Base-by-base conservation (phyloP, 1,284 basidiomycete species). In the Phenoliferia sp. region DNA sequence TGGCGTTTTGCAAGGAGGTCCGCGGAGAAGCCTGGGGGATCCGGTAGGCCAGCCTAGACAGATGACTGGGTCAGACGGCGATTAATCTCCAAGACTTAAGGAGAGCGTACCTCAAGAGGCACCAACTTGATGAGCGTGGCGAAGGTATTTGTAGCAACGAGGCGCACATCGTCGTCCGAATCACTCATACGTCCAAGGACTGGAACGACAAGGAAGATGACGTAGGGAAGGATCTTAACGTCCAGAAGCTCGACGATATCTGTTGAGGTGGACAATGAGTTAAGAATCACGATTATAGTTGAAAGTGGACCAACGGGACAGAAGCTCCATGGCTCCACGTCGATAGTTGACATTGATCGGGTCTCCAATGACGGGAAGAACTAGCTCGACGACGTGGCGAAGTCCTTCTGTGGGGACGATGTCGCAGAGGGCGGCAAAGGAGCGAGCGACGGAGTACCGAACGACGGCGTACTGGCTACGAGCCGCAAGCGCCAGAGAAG, bases 81-180 rank as follows among this genome's bases (percentile, higher is more conserved):
- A 4, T 31, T 6, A 28, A 28, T 26, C 28, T 28, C 16, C 2
- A 56, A 22, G 59, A 2, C 39, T 26, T 16, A 12, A 36, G 22
- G 28, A 5, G 1, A 9, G 74, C 83, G 72, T 68, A 92, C 91
- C 84, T 99, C 96, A 0, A 99, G 84, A 4, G 96, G 96, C 7
- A 99, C 93, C 89, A 99, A 95, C 83, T 99, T 98, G 74, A 99
- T 91, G n/a, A 99, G 82, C 2, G 92, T 90, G 0, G 96, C 96
- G 78, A 99, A 99, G 0, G 94, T 96, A 76, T 94, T 94, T 10
- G 96, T 98, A 0, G 96, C 90, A 6, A 93, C 87, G 48, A 95
- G 86, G 28, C 96, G 88, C 59, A 96, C 89, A 69, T 91, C 88
- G 72, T 95, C 92, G 76, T 99, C 89, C 3, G 87, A 78, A 79